Evolutionary conservation across 805 yeast genomes (phyloP), one percentile per base, ranked within the genome.

Genomic region (Candida pini): DNA sequence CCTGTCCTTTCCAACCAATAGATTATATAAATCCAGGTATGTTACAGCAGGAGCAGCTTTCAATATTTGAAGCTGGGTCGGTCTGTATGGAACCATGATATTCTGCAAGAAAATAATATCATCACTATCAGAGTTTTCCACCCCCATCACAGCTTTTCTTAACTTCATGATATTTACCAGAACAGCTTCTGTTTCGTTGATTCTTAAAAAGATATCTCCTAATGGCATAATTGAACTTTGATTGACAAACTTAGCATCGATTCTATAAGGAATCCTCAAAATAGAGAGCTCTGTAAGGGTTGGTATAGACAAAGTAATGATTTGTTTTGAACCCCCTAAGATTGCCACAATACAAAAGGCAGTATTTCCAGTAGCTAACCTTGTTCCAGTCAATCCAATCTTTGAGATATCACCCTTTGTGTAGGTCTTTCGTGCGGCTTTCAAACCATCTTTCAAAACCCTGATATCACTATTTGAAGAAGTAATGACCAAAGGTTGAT

Each of bases 31-130:
- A 41, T 85, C 95, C 1, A 69, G 66, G 16, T 71, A 56, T 2
- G 78, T 63, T n/a, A 81, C 69, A 41, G 70, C 68, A 14, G 76
- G 75, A 0, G 81, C 50, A 3, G 96, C 96, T 45, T 81, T 76
- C 6, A 92, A 85, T 92, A 96, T 84, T 56, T 81, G 90, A 28
- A 84, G 64, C 6, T 85, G 76, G 4, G 75, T 68, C 2, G 98
- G 99, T 31, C 97, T 69, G 21, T 76, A 73, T 2, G 96, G 94
- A 15, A 81, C 71, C 5, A 71, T 62, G 29, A 82, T 68, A 41
- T 76, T 73, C 18, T 75, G 81, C 49, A 84, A 81, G 61, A 81
- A 89, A 23, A 92, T 60, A 2, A 69, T 60, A 54, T 85, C 95
- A 1, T 65, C 54, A 3, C 51, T 47, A 18, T 45, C 34, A 13